Base-by-base conservation (phyloP, 768 basidiomycete genomes). In the Tulasnella sp. region DNA sequence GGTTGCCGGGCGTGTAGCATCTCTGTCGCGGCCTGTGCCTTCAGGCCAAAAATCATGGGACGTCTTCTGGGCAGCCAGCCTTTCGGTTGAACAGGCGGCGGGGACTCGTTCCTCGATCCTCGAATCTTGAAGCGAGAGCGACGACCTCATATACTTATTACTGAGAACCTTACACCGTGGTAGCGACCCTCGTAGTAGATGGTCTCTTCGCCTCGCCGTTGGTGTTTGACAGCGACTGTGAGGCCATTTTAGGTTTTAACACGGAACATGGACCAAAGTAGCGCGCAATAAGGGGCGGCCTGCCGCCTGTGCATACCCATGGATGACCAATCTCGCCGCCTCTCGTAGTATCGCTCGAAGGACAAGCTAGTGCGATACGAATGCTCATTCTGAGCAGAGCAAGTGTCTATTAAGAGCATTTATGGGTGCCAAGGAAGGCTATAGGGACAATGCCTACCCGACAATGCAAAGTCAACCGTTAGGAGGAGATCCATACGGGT, bases 191-290 rank as follows among this genome's bases (percentile, higher is more conserved):
- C 70, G 70, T 81, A 80, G 26, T 71, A 67, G n/a, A 75, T 80
- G 23, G 84, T 84, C 73, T 87, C 86, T 81, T 87, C 87, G 6
- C 90, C 90, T 55, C 91, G 86, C 23, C 91, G 84, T 81, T 92
- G 92, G 82, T 92, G 91, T 83, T 92, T n/a, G 23, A 91, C 85
- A 3, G 91, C 87, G 48, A 92, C 89, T 2, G 51, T 26, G 40
- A 76, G 44, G 11, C 37, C 26, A 70, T 35, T 92, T 82, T 91
- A 91, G 82, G 92, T 91, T 73, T 92, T 82, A 74, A 91, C 81
- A 0, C 85, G 83, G 15, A 88, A 91, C 86, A 83, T 91, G 91
- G 83, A 92, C 89, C 91, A 91, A 92, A 10, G 90, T 86, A 0
- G 87, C 86, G 23, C 92, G 35, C 5, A 48, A 48, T 9, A 79